Evolutionary conservation across 148 eudicot genomes (phyloP).

Genomic region (Talinum fruticosum): DNA sequence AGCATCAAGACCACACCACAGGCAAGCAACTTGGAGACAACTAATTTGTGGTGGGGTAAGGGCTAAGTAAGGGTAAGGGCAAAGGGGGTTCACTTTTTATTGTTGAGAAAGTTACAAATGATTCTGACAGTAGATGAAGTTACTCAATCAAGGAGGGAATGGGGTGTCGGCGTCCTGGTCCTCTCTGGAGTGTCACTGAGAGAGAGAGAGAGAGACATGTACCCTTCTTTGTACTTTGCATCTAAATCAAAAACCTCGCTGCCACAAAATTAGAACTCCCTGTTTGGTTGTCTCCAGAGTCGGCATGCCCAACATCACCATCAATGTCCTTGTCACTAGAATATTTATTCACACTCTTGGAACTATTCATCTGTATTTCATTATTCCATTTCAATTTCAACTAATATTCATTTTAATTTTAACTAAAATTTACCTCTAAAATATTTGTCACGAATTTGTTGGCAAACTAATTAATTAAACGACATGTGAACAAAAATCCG

Average conservation of each 20-base stretch:
- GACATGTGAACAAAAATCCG: no score
- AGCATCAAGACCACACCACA: slow-evolving; percentile 15
- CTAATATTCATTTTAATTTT: no score
- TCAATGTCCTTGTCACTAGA: neutral
- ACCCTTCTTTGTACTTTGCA: slow-evolving; percentile 18
- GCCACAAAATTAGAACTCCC: neutral
- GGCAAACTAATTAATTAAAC: no score
- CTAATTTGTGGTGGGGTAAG: neutral
- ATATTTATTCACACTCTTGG: neutral
- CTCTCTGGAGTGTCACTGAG: neutral
- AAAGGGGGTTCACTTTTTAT: neutral
- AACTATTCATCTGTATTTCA: no score
- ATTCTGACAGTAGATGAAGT: neutral
- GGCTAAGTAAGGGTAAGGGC: no score
- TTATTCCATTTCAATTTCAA: no score
- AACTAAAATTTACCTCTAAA: no score
- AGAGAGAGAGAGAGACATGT: slow-evolving; percentile 3
- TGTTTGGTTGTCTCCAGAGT: neutral
- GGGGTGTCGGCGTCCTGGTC: neutral
- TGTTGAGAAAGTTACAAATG: slow-evolving; percentile 2
- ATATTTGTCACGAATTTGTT: no score
- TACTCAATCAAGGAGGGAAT: neutral
- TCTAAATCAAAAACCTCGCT: slow-evolving; percentile 12
- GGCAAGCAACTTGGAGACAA: slow-evolving; percentile 9
- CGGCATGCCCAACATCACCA: slow-evolving; percentile 7